Base-by-base conservation (phyloP, 805 yeast genomes). In the Zygotorulaspora chibaensis region DNA sequence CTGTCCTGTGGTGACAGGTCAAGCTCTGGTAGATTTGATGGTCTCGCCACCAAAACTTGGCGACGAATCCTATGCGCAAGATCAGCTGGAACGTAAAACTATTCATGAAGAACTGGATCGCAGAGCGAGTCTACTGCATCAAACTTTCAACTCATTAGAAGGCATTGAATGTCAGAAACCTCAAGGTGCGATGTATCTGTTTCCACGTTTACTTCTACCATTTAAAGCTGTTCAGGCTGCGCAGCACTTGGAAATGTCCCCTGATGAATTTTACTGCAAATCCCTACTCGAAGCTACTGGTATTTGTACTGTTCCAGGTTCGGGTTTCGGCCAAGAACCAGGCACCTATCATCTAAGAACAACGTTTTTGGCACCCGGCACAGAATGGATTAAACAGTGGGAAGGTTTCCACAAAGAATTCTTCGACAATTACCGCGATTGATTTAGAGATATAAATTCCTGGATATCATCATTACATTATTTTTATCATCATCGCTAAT, bases 121-220 rank as follows among this genome's bases (percentile, higher is more conserved):
- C 27, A 81, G 97, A 60, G 83, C 97, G 12, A 60, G 68, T 10
- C 65, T 72, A 40, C 72, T 93, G 41, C 84, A 79, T 61, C 67
- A 76, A 13, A 86, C 96, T 0, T 91, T 93, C 69, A 66, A 73
- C 44, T 62, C 75, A 31, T 79, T 93, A 85, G 86, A 84, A 51
- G 95, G 91, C 52, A 84, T 93, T 40, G 68, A 76, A 20, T 90
- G 97, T 67, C 88, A 87, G 68, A 78, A 79, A 53, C 98, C 99
- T 36, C 80, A 84, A 71, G 99, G 99, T 55, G 97, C 99, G 35
- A 91, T 93, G 99, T 93, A 93, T 68, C 73, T 93, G 50, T 93
- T 88, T 80, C 99, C 99, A 38, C 75, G 72, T 52, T 69, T 93
- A 47, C 65, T 77, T 28, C 70, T 93, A 46, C 81, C 87, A 12